Conservation (phyloP, 2,329 filamentous ascomycete species). For the Aureobasidium sp. region DNA sequence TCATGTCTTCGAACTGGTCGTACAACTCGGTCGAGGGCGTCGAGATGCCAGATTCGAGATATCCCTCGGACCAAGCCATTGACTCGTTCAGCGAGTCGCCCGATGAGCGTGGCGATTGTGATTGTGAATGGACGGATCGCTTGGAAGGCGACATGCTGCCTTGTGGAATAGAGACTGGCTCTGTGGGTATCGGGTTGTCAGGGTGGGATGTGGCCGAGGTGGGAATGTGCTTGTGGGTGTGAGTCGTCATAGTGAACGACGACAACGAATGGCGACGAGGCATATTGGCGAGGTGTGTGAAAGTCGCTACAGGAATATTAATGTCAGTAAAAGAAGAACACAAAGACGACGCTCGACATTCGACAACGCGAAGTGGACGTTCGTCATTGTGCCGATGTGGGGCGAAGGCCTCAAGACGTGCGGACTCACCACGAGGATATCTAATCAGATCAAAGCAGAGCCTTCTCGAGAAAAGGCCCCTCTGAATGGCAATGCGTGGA, state of each 20-base stretch:
- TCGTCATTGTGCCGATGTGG: conserved; percentile 3
- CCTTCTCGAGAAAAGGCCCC: background rate
- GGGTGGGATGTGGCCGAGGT: conserved; percentile 39
- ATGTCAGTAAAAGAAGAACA: background rate
- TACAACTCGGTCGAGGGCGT: conserved; percentile 40
- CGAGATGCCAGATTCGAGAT: conserved; percentile 35
- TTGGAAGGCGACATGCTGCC: conserved; percentile 13
- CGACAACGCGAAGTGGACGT: background rate
- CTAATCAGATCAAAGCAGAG: conserved; percentile 11
- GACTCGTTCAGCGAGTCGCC: conserved; percentile 35
- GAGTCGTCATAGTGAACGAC: conserved; percentile 22
- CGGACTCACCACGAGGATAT: conserved; percentile 5
- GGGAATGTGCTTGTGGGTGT: conserved; percentile 34
- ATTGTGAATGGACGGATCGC: conserved; percentile 13
- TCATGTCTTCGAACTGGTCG: conserved; percentile 38
- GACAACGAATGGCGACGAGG: conserved; percentile 27
- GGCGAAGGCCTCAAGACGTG: background rate
- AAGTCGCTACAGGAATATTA: background rate
- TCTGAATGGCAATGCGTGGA: background rate
- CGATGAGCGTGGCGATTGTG: conserved; percentile 33
- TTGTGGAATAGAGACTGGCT: conserved; percentile 28
- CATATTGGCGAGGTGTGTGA: conserved; percentile 3
- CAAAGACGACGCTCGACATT: background rate
- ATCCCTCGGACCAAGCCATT: conserved; percentile 26
- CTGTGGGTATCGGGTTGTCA: conserved; percentile 39